Evolutionary conservation across 164 flowering plant genomes (phyloP).

Genomic region (Vitis labrusca): DNA sequence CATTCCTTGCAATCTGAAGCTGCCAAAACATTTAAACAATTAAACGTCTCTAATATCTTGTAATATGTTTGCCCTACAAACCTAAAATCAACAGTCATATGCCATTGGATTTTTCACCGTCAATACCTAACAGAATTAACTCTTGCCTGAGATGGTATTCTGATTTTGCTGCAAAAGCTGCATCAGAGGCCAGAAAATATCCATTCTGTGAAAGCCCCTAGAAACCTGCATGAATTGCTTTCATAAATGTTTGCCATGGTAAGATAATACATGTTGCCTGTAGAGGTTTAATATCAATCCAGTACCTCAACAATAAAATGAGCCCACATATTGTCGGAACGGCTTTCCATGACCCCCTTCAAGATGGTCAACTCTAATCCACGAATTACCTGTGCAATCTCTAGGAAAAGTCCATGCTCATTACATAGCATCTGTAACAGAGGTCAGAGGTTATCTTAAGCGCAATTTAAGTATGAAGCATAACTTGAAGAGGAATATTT

Average conservation of each 20-base stretch:
- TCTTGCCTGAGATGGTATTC: conserved; percentile 29
- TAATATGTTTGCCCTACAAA: background rate
- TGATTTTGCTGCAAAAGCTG: conserved; percentile 52
- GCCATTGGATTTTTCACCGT: background rate
- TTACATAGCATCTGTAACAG: conserved; percentile 68
- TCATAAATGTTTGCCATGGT: background rate
- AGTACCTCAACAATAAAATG: conserved; percentile 77
- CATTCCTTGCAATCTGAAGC: no score
- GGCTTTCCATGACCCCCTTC: conserved; percentile 62
- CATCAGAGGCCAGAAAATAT: conserved; percentile 83
- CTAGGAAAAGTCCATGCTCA: conserved; percentile 64
- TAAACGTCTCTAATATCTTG: no score
- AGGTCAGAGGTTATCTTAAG: no score
- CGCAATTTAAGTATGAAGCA: conserved; percentile 7
- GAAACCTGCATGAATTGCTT: conserved; percentile 38
- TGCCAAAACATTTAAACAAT: no score
- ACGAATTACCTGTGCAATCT: conserved; percentile 75
- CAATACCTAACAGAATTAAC: background rate
- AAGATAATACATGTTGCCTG: background rate
- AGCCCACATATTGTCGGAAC: conserved; percentile 55
- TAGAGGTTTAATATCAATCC: background rate
- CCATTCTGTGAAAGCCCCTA: conserved; percentile 66
- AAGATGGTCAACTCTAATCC: conserved; percentile 60
- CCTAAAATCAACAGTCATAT: background rate
- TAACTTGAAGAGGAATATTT: conserved; percentile 5